Evolutionary conservation across 805 yeast species (phyloP).

Genomic region (Ogataea neopini): DNA sequence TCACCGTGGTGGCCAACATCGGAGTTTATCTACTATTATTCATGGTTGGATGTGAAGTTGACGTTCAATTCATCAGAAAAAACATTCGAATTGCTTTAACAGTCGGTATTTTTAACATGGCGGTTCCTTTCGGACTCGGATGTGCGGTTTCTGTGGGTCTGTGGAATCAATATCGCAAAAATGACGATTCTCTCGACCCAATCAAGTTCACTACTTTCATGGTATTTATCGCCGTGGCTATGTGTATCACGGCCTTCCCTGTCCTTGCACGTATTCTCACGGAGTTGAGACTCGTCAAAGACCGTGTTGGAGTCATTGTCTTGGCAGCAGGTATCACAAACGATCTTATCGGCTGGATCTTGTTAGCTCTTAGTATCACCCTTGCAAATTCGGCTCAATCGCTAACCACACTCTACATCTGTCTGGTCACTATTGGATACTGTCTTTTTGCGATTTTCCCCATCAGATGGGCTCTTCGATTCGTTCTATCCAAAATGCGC

Average conservation of each 20-base stretch:
- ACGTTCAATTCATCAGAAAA: slow-evolving; percentile 59
- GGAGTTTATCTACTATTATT: slow-evolving; percentile 76
- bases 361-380: slow-evolving; percentile 73
- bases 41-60: slow-evolving; percentile 79
- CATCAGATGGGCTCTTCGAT: slow-evolving; percentile 48
- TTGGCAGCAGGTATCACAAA: slow-evolving; percentile 81
- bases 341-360: slow-evolving; percentile 80
- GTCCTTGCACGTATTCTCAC: slow-evolving; percentile 78
- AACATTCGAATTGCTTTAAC: slow-evolving; percentile 60
- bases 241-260: slow-evolving; percentile 85
- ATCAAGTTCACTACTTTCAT: slow-evolving; percentile 69
- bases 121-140: slow-evolving; percentile 79
- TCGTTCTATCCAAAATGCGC: slow-evolving; percentile 41
- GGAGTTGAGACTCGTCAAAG: slow-evolving; percentile 67
- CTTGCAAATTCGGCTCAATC: slow-evolving; percentile 73
- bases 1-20: slow-evolving; percentile 67
- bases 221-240: slow-evolving; percentile 81
- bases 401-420: slow-evolving; percentile 66
- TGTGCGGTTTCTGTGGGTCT: slow-evolving; percentile 70
- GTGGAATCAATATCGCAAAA: slow-evolving; percentile 52
- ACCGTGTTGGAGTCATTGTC: slow-evolving; percentile 73
- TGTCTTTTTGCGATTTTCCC: slow-evolving; percentile 59
- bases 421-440: slow-evolving; percentile 70
- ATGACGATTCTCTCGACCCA: slow-evolving; percentile 33
- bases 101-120: slow-evolving; percentile 73